A percentile compares a stretch with the other conserved stretches of the same genome.
Evolutionary conservation across 306 rosid species (phyloP).

Genomic region (Parietaria judaica): DNA sequence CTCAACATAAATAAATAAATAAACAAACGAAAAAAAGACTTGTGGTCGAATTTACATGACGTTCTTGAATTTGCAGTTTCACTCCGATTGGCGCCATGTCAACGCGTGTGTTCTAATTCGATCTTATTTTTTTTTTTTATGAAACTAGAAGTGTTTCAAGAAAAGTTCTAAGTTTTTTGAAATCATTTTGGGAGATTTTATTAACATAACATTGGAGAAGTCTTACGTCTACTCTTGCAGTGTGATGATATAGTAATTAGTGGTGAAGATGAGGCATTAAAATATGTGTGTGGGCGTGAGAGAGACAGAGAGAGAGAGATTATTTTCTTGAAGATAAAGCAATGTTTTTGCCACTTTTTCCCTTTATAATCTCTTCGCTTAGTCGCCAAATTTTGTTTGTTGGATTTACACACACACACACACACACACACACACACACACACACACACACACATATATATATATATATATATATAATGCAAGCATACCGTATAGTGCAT

Average conservation of each 20-base stretch:
- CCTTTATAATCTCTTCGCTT: conserved; percentile 51
- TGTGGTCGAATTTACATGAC: conserved; percentile 28
- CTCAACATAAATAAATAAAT: background rate
- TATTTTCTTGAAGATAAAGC: conserved; percentile 34
- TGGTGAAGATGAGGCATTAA: background rate
- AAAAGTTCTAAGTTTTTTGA: too few relatives aligned
- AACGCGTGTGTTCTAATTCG: background rate
- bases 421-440: too few relatives aligned
- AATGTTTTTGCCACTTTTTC: conserved; percentile 5
- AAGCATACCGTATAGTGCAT: too few relatives aligned
- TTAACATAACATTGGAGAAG: background rate
- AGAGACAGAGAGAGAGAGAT: too few relatives aligned
- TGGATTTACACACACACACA: conserved; percentile 2
- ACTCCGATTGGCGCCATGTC: conserved; percentile 44
- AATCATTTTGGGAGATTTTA: background rate
- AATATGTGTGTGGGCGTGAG: background rate
- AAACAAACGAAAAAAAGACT: background rate
- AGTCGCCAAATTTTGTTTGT: conserved; percentile 58
- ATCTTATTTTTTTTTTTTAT: too few relatives aligned
- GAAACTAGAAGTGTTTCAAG: too few relatives aligned
- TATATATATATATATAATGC: too few relatives aligned
- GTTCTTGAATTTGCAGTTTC: conserved; percentile 30
- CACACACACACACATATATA: too few relatives aligned
- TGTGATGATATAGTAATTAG: too few relatives aligned
- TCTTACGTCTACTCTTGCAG: conserved; percentile 3